These are phyloP conservation scores for Diplodia corticola DNA, from an alignment of 2,329 filamentous ascomycete species.

Conservation along the genomic window DNA sequence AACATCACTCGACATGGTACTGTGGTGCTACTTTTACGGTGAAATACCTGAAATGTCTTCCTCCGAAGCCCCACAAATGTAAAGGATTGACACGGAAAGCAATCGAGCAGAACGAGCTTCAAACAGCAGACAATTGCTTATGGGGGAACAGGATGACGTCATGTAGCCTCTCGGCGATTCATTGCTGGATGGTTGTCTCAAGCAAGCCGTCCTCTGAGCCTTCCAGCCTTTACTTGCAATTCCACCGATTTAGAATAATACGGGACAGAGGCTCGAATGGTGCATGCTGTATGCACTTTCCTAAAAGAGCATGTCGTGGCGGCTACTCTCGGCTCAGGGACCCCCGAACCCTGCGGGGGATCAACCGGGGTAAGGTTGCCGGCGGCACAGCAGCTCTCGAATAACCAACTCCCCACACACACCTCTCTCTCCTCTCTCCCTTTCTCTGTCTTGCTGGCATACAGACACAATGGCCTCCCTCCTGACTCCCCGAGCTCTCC, in stretches of 20 bases:
- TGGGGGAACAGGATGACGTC: not conserved
- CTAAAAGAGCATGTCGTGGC: not conserved
- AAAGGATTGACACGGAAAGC: too few relatives aligned
- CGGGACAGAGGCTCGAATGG: too few relatives aligned
- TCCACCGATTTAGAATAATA: not conserved
- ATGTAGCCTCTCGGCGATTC: not conserved
- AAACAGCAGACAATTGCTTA: too few relatives aligned
- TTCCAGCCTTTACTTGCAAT: not conserved
- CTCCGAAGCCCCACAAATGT: too few relatives aligned
- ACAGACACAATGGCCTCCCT: constrained; percentile 8
- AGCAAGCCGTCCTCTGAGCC: not conserved
- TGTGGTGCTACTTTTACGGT: too few relatives aligned
- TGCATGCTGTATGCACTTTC: not conserved
- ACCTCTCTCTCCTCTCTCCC: not conserved
- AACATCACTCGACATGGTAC: too few relatives aligned
- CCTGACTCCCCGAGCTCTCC: not conserved
- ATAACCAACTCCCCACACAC: not conserved
- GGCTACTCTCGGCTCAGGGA: constrained; percentile 18
- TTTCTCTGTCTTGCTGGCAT: not conserved
- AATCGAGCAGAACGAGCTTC: too few relatives aligned
- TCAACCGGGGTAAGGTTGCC: not conserved
- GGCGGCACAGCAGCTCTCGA: not conserved
- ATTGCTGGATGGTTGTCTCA: not conserved
- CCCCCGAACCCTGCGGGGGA: not conserved
- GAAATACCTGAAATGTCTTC: too few relatives aligned